Conservation (phyloP, 2,329 filamentous ascomycete species). For the Dothideomycetes sp. region DNA sequence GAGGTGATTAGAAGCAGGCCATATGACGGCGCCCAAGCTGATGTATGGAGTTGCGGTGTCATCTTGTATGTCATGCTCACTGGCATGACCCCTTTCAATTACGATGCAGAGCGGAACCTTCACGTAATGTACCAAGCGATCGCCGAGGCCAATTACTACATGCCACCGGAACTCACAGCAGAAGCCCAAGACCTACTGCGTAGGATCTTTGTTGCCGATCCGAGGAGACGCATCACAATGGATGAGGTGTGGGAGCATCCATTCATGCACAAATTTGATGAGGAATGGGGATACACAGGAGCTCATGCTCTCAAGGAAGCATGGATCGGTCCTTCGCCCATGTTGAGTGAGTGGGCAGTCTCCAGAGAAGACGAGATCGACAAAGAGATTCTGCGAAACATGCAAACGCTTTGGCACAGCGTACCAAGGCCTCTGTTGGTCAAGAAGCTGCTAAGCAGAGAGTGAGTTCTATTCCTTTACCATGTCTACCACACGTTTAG, state of each 20-base stretch:
- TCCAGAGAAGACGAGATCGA: slow-evolving; percentile 60
- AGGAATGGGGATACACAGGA: slow-evolving; percentile 56
- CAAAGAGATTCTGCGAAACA: slow-evolving; percentile 67
- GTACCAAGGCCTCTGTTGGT: slow-evolving; percentile 63
- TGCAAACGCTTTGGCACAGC: slow-evolving; percentile 86
- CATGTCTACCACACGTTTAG: not conserved
- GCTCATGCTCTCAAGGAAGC: slow-evolving; percentile 37
- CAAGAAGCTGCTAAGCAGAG: slow-evolving; percentile 47
- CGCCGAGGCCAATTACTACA: slow-evolving; percentile 36
- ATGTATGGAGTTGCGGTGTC: slow-evolving; percentile 90
- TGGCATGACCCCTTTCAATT: slow-evolving; percentile 68
- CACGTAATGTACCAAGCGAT: slow-evolving; percentile 51
- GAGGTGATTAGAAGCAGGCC: slow-evolving; percentile 69
- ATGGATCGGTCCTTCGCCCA: slow-evolving; percentile 41
- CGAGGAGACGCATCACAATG: slow-evolving; percentile 67
- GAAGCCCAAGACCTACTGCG: slow-evolving; percentile 70
- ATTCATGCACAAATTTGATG: slow-evolving; percentile 71
- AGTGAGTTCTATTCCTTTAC: slow-evolving; percentile 20
- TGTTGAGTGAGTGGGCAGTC: slow-evolving; percentile 51
- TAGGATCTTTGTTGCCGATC: slow-evolving; percentile 68
- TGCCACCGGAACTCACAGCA: slow-evolving; percentile 41
- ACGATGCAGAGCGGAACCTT: slow-evolving; percentile 51
- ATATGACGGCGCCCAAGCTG: slow-evolving; percentile 77
- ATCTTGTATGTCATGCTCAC: slow-evolving; percentile 82
- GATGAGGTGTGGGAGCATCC: slow-evolving; percentile 77